Evolutionary conservation across 257 asterid genomes (phyloP).

Genomic region (Fraxinus anomala): DNA sequence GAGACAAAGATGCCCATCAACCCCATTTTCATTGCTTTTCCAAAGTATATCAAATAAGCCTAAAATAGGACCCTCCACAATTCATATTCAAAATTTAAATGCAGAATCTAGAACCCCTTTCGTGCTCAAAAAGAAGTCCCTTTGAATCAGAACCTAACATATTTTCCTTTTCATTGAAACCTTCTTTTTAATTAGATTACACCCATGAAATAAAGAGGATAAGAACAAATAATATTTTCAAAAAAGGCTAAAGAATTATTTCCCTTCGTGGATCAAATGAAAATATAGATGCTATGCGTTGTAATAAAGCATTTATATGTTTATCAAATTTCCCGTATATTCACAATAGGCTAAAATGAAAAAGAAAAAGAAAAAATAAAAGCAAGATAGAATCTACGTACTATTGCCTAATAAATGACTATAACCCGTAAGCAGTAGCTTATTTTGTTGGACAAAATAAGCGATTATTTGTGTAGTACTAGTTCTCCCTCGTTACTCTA

Average conservation of each 20-base stretch:
- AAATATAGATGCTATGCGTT: slow-evolving; percentile 38
- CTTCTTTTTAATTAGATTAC: slow-evolving; percentile 35
- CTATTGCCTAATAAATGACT: slow-evolving; percentile 3
- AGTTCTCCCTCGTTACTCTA: neutral
- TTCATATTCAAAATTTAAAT: slow-evolving; percentile 25
- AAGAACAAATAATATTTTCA: slow-evolving; percentile 20
- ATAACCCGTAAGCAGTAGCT: neutral
- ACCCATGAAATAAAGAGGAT: slow-evolving; percentile 22
- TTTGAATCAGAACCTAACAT: slow-evolving; percentile 43
- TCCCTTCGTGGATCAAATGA: slow-evolving; percentile 41
- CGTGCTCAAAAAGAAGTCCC: slow-evolving; percentile 38
- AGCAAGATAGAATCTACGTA: slow-evolving; percentile 24
- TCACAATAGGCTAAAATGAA: slow-evolving; percentile 37
- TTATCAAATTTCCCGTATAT: slow-evolving; percentile 27
- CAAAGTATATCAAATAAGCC: slow-evolving; percentile 22
- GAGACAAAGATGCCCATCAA: slow-evolving; percentile 41
- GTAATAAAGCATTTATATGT: slow-evolving; percentile 37
- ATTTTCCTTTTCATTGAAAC: slow-evolving; percentile 25
- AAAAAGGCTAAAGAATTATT: slow-evolving; percentile 32
- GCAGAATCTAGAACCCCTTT: slow-evolving; percentile 58
- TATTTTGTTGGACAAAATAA: neutral
- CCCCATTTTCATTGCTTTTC: slow-evolving; percentile 22
- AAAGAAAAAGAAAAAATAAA: slow-evolving; percentile 21
- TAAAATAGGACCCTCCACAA: slow-evolving; percentile 45
- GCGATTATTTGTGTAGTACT: neutral